Evolutionary conservation across 257 asterid genomes (phyloP).

Genomic region (Ehretia macrophylla): DNA sequence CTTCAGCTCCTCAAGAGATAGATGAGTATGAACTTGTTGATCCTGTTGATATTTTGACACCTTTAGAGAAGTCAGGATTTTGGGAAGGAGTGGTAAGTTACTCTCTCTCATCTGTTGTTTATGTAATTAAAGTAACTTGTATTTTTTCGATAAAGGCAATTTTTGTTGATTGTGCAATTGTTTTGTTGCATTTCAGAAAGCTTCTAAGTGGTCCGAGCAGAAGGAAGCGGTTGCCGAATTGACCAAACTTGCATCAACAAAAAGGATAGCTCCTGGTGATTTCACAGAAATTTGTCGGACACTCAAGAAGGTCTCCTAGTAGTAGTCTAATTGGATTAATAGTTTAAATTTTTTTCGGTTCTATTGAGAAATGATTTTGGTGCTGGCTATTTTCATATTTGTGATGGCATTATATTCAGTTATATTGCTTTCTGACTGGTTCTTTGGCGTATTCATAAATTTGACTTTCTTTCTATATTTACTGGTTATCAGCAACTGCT

Average conservation of each 20-base stretch:
- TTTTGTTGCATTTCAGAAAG: conserved; percentile 54
- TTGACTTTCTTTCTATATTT: neutral
- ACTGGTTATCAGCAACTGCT: neutral
- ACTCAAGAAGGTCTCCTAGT: conserved; percentile 65
- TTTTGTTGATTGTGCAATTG: conserved; percentile 13
- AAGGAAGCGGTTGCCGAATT: conserved; percentile 96
- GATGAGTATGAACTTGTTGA: conserved; percentile 98
- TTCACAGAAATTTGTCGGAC: conserved; percentile 92
- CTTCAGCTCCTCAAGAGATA: conserved; percentile 86
- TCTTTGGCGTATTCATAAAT: neutral
- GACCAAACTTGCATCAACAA: conserved; percentile 95
- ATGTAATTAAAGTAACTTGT: neutral
- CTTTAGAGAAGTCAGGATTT: conserved; percentile 96
- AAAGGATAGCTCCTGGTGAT: conserved; percentile 95
- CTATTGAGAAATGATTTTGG: too few relatives aligned
- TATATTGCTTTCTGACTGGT: neutral
- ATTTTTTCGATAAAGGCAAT: conserved; percentile 7
- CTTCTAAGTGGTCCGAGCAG: conserved; percentile 97
- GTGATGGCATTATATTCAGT: too few relatives aligned
- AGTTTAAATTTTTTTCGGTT: neutral
- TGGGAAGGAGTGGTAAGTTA: conserved; percentile 98
- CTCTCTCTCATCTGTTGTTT: conserved; percentile 8
- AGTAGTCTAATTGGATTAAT: neutral
- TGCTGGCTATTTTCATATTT: too few relatives aligned
- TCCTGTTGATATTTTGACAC: conserved; percentile 93